Percentiles rank a stretch among this genome's conserved stretches.
Conservation (phyloP, 2,329 filamentous ascomycete species). For the Xylaria sp. region DNA sequence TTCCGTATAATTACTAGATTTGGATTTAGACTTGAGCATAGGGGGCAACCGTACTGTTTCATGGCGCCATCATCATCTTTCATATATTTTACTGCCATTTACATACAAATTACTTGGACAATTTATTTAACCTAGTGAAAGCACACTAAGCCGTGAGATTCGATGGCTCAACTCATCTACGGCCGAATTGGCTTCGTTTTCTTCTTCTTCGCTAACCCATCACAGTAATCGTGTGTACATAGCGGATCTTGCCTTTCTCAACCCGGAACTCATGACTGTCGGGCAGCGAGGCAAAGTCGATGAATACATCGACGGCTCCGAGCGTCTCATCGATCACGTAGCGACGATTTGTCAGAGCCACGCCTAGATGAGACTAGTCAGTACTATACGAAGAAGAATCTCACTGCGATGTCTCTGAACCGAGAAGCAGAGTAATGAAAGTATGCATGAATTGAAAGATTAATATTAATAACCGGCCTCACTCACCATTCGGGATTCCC, state of each 20-base stretch:
- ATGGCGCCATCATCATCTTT: not conserved
- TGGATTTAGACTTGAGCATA: not conserved
- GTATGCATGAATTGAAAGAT: not conserved
- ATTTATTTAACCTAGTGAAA: not conserved
- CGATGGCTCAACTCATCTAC: not conserved
- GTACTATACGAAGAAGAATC: not conserved
- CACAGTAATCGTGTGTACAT: constrained; percentile 51
- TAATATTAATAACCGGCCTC: too few species aligned
- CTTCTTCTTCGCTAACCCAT: constrained; percentile 39
- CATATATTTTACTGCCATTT: constrained; percentile 4
- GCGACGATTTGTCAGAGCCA: constrained; percentile 45
- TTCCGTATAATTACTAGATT: constrained; percentile 6
- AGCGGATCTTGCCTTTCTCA: constrained; percentile 50
- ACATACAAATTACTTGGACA: constrained; percentile 3
- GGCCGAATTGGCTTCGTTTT: not conserved
- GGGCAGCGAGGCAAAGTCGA: constrained; percentile 48
- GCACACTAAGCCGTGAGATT: not conserved
- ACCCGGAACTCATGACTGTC: constrained; percentile 53
- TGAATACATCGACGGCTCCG: constrained; percentile 48
- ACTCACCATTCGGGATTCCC: constrained; percentile 51
- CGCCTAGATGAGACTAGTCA: constrained; percentile 37
- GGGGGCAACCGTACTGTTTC: not conserved
- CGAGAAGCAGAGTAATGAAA: not conserved
- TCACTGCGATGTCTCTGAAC: not conserved
- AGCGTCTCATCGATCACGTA: constrained; percentile 49